Evolutionary conservation across 129 eudicot species (phyloP).

Genomic region (carrot (Daucus carota)): DH1_v3.0 NC_030382.2:51883501-51884000

Average conservation of each 20-base stretch:
- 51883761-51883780: too few species aligned
- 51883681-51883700: neutral
- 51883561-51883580: constrained; percentile 77
- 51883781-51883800: too few species aligned
- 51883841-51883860: neutral
- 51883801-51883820: too few species aligned
- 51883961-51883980: constrained; percentile 92
- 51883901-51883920: constrained; percentile 54
- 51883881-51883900: constrained; percentile 62
- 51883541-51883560: constrained; percentile 63
- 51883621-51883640: neutral
- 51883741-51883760: too few species aligned
- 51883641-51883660: neutral
- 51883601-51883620: constrained; percentile 17
- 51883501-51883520: constrained; percentile 73
- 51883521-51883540: constrained; percentile 26
- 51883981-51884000: constrained; percentile 85
- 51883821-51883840: neutral
- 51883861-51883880: constrained; percentile 11
- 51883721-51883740: neutral
- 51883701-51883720: too few species aligned
- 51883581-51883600: constrained; percentile 72
- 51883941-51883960: constrained; percentile 75
- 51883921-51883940: constrained; percentile 94
- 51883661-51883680: neutral